phyloP scores from a whole-genome alignment of 2,329 filamentous ascomycete species.

The Fusarium pseudoanthophilum region DNA sequence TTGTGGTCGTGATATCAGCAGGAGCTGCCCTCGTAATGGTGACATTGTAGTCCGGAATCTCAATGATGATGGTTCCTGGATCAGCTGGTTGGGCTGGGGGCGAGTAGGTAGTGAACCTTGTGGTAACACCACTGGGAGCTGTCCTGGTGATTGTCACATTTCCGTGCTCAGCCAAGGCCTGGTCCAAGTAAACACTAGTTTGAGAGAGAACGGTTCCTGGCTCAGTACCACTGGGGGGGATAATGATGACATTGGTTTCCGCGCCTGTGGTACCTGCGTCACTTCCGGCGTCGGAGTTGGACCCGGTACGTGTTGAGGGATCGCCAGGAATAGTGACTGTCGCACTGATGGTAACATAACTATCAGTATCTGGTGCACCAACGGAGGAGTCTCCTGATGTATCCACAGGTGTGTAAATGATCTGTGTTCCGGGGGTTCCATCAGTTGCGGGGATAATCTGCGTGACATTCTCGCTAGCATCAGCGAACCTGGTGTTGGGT shows the following conservation, averaged over 20 bases:
- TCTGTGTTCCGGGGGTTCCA: conserved; percentile 20
- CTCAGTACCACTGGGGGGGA: conserved; percentile 33
- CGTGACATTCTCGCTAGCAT: conserved; percentile 28
- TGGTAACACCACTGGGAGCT: conserved; percentile 23
- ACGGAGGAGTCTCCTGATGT: neutral
- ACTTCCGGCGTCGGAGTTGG: neutral
- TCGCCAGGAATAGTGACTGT: conserved; percentile 36
- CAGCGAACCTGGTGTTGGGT: conserved; percentile 29
- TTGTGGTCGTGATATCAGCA: conserved; percentile 13
- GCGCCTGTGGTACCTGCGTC: conserved; percentile 19
- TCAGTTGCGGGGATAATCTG: conserved; percentile 21
- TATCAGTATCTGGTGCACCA: neutral
- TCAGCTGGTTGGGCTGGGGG: conserved; percentile 24
- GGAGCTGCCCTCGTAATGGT: conserved; percentile 27
- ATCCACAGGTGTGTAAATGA: conserved; percentile 28
- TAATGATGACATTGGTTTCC: conserved; percentile 35
- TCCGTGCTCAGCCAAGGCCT: conserved; percentile 20
- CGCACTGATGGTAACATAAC: conserved; percentile 21
- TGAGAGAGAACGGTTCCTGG: conserved; percentile 30
- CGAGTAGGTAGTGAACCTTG: conserved; percentile 20
- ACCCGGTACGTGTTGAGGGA: conserved; percentile 16
- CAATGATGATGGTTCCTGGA: conserved; percentile 26
- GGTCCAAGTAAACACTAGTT: conserved; percentile 34
- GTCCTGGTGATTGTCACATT: conserved; percentile 30
- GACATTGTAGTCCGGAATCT: conserved; percentile 28